Base-by-base conservation (phyloP, 2,329 filamentous ascomycete genomes). In the Penicillium verrucosum region DNA sequence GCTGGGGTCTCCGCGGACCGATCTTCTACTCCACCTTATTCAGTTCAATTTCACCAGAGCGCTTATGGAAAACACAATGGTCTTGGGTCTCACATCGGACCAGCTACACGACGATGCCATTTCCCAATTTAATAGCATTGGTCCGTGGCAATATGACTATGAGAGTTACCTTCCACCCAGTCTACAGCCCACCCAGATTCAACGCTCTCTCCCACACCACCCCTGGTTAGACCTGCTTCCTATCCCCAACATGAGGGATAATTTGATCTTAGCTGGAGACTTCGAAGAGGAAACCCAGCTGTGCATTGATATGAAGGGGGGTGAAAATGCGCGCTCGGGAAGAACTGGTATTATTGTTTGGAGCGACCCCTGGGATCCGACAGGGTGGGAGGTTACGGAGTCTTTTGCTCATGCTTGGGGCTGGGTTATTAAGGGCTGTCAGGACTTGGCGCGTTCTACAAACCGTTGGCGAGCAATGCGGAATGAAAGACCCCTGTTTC, bases 391-490 rank as follows among this genome's bases (percentile, higher is more conserved):
- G 45, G 49, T 71, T 21, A 61, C 59, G 1, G 61, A 61, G 45
- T 36, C 60, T 11, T 70, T 70, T 60, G 59, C 60, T 51, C 41
- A 30, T 29, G 59, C 64, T 51, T 72, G 68, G 70, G 68, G 67
- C 18, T 71, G 67, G 59, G 55, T 67, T 37, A 62, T 72, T 40
- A 50, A 59, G 51, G 60, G 65, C 36, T 68, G 65, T 57, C 37
- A 25, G 43, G 65, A 65, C 23, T 58, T 70, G 34, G 57, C 67
- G 27, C 46, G 42, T n/a, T 60, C 64, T 14, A 70, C 67, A 11
- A 70, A 72, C 57, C 60, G 56, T 25, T 71, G 68, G 70, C 63
- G 68, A 42, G 56, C 55, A 10, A 58, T 59, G 37, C 62, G 69
- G 37, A 59, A 63, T 37, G 68, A 71, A 49, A 58, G 21, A n/a